Evolutionary conservation across 2,329 filamentous ascomycete species (phyloP), one percentile per base, ranked within the genome.

Genomic region (Amauroascus verrucosus): DNA sequence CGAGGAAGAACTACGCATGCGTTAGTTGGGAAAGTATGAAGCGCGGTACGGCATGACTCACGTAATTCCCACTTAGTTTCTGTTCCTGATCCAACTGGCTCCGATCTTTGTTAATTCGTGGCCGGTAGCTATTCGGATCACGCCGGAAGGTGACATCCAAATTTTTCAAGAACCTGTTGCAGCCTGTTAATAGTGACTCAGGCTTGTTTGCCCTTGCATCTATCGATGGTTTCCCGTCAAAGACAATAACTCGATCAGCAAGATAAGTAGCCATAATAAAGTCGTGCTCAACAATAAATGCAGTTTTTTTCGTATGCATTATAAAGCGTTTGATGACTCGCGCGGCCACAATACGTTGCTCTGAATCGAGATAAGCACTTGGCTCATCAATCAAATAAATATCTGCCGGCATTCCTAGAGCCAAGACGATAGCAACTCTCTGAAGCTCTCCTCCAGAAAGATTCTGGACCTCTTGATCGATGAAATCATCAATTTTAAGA

Each of bases 271-370:
- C 82, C 90, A 97, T 96, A 76, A 97, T 95, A 77, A 98, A 97
- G 80, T 98, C 93, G 85, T 98, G 93, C 83, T 98, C 93, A 69
- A 98, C 91, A 62, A 98, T 83, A 71, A 98, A 98, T 48, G 93
- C 93, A 0, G 93, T 98, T 82, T 97, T 97, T 83, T 97, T 97
- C 64, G 89, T 84, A 77, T 98, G 91, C 93, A 98, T 98, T 73
- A 98, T 98, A 80, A 95, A 98, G 61, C 93, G 86, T 80, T 98
- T 98, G 77, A 98, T 98, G 68, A 98, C 94, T 67, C 90, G 86
- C 44, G 91, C 86, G 57, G 90, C 91, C 64, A 98, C 84, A 67
- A 98, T 95, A 86, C 93, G 91, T 75, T 98, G 93, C 75, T 98
- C 93, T 48, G 93, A 97, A 71, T 98, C 93, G 55, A 98, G 86